These are phyloP conservation scores for Magnaporthiopsis incrustans DNA, from an alignment of 2,329 filamentous ascomycete species.

Conservation along the genomic window DNA sequence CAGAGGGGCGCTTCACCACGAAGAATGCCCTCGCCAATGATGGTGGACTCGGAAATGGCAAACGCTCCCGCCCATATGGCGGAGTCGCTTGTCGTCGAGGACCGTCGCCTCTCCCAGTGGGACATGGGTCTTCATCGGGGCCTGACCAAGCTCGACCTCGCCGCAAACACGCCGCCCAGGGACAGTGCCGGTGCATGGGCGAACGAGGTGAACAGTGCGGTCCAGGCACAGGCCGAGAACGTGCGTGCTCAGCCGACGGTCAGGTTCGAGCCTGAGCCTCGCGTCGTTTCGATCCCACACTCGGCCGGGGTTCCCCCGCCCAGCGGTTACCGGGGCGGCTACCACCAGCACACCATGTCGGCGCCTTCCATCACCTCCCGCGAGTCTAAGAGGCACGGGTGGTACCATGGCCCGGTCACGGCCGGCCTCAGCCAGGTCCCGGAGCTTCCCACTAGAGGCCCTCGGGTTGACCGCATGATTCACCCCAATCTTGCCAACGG, in stretches of 20 bases:
- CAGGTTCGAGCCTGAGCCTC: constrained; percentile 44
- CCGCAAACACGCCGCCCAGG: constrained; percentile 36
- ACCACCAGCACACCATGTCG: constrained; percentile 51
- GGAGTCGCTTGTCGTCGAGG: constrained; percentile 33
- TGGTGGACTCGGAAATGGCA: constrained; percentile 50
- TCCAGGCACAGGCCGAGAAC: constrained; percentile 47
- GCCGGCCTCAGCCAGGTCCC: constrained; percentile 9
- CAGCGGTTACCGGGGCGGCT: constrained; percentile 8
- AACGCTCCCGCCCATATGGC: constrained; percentile 27
- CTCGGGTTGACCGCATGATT: constrained; percentile 47
- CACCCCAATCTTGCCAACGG: constrained; percentile 39
- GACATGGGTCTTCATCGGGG: constrained; percentile 60
- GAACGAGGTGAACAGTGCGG: constrained; percentile 45
- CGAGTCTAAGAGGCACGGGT: constrained; percentile 59
- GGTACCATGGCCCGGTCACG: constrained; percentile 54
- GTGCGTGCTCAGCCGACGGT: constrained; percentile 39
- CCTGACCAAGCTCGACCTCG: constrained; percentile 59
- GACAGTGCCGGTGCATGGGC: constrained; percentile 50
- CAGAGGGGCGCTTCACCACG: constrained; percentile 54
- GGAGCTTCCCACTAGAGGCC: constrained; percentile 24
- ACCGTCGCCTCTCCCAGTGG: constrained; percentile 45
- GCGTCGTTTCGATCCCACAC: constrained; percentile 19
- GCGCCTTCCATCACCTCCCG: constrained; percentile 48
- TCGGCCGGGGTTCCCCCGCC: background rate
- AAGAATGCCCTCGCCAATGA: constrained; percentile 67